Base-by-base conservation (phyloP, 2,329 filamentous ascomycete species). In the Microdochium trichocladiopsis region DNA sequence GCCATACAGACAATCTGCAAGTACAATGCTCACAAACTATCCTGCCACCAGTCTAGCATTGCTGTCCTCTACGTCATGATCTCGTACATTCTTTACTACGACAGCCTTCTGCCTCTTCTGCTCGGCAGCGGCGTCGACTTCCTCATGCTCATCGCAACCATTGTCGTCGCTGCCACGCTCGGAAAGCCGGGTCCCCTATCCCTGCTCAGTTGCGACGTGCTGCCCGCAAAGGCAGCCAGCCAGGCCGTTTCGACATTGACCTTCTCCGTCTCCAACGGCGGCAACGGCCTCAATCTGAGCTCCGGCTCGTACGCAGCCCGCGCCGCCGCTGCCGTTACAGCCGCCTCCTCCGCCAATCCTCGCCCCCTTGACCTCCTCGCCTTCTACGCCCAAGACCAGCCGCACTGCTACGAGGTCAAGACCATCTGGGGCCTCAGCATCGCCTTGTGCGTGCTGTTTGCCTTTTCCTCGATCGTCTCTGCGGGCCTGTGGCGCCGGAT, bases 391-490 rank as follows among this genome's bases (percentile, higher is more conserved):
- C 72, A 74, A 3, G 76, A 75, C 59, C 76, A 76, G 66, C 68
- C 79, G 18, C 87, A 88, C 52, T 96, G 92, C 73, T 83, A 85
- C 63, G 84, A 94, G 74, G 84, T 91, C 67, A 95, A 95, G 77
- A 82, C 87, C 16, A 82, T 94, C 58, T 96, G 91, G 92, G 91
- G 90, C 1, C 70, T 96, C 55, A 82, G 83, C 66, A 92, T 96
- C 68, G 84, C 84, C 4, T 78, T 95, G 49, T 90, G 84, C 66
- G 79, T 88, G 45, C 71, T 90, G 33, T 89, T 88, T 62, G 77
- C 81, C 55, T 77, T 88, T 54, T 86, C 83, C 2, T 71, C 76
- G 47, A 68, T 86, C 49, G 75, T 80, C 47, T 78, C 76, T 25
- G 68, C 74, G 52, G 82, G 82, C 58, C 72, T 90, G 37, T 88